These are phyloP conservation scores for Cladophialophora immunda DNA, from an alignment of 2,329 filamentous ascomycete genomes.

Conservation along the genomic window DNA sequence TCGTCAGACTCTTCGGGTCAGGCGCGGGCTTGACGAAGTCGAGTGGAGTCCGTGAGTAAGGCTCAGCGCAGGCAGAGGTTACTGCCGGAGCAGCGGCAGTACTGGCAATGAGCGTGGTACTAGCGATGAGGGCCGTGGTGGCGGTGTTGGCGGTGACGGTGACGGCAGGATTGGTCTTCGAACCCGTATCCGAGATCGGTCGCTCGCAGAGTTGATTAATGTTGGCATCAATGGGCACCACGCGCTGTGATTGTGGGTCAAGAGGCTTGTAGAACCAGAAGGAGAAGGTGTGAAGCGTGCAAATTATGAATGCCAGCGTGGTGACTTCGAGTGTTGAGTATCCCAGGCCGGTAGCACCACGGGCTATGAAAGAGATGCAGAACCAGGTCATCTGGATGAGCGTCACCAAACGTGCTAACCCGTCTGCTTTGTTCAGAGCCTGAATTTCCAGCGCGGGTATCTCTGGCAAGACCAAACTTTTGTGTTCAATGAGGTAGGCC, in stretches of 20 bases:
- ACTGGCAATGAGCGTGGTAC: not conserved
- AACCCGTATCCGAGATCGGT: not conserved
- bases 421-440: slow-evolving; percentile 41
- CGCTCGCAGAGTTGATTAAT: slow-evolving; percentile 1
- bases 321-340: slow-evolving; percentile 44
- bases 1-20: slow-evolving; percentile 7
- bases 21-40: slow-evolving; percentile 1
- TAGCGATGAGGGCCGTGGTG: no score
- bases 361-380: slow-evolving; percentile 26
- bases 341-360: slow-evolving; percentile 34
- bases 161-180: not conserved
- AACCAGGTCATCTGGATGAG: slow-evolving; percentile 40
- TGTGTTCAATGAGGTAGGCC: slow-evolving; percentile 40
- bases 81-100: not conserved
- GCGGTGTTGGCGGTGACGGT: not conserved
- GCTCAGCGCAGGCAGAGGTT: not conserved
- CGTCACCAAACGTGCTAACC: slow-evolving; percentile 45
- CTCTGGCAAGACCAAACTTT: slow-evolving; percentile 35
- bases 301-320: slow-evolving; percentile 43
- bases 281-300: slow-evolving; percentile 41
- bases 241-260: slow-evolving; percentile 26
- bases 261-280: slow-evolving; percentile 46
- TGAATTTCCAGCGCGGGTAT: slow-evolving; percentile 32
- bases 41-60: slow-evolving; percentile 4
- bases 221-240: not conserved